Conservation (phyloP, 2,329 filamentous ascomycete species). For the Phaeosphaeria sp. region DNA sequence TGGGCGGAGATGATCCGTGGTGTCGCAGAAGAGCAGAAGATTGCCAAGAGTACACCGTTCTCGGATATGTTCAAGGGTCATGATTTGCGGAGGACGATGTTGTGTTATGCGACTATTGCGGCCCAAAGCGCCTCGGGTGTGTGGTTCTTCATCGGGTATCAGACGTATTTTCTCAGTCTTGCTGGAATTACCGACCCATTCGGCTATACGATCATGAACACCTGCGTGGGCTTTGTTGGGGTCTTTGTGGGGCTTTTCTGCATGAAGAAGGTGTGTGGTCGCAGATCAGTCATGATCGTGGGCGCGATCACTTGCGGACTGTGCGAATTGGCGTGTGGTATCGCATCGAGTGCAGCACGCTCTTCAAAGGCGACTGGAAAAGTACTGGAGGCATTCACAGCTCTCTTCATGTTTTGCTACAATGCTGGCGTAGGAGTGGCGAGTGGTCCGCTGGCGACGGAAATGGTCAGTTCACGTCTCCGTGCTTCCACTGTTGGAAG, state of each 20-base stretch:
- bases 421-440: conserved; percentile 43
- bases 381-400: conserved; percentile 42
- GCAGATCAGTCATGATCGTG: conserved; percentile 56
- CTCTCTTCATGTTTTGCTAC: conserved; percentile 46
- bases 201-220: conserved; percentile 58
- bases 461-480: conserved; percentile 41
- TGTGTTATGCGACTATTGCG: conserved; percentile 58
- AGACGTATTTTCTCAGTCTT: conserved; percentile 52
- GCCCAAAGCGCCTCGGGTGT: conserved; percentile 55
- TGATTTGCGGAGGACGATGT: conserved; percentile 57
- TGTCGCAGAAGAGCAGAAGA: conserved; percentile 40
- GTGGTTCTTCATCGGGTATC: conserved; percentile 60
- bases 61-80: conserved; percentile 58
- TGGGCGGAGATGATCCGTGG: conserved; percentile 36
- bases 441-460: conserved; percentile 39
- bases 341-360: conserved; percentile 36
- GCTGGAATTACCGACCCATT: conserved; percentile 48
- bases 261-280: conserved; percentile 56
- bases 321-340: conserved; percentile 55
- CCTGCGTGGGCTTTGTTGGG: conserved; percentile 57
- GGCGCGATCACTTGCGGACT: conserved; percentile 54
- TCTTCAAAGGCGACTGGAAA: conserved; percentile 30
- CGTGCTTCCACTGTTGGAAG: conserved; percentile 46
- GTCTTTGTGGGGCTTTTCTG: conserved; percentile 58
- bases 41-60: conserved; percentile 59